phyloP scores from a whole-genome alignment of 345 rosid species.

The Euclidium syriacum region DNA sequence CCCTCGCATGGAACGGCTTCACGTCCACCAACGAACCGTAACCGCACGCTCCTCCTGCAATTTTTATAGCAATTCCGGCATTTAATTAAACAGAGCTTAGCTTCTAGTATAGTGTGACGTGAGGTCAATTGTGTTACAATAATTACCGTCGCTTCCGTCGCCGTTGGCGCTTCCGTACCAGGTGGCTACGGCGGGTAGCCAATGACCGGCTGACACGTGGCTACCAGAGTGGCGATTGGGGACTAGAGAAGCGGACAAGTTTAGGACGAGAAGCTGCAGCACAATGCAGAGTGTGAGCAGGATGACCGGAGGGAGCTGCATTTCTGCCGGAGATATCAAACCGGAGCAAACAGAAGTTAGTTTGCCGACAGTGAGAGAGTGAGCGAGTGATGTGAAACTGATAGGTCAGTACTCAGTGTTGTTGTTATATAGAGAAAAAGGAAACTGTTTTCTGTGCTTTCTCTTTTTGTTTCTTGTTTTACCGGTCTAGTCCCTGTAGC shows the following conservation, averaged over 20 bases:
- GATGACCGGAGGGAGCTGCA: constrained; percentile 23
- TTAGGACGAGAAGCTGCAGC: constrained; percentile 10
- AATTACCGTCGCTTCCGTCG: constrained; percentile 88
- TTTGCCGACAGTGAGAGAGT: constrained; percentile 30
- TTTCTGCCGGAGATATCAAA: constrained; percentile 25
- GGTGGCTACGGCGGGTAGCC: constrained; percentile 93
- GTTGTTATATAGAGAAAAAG: constrained; percentile 19
- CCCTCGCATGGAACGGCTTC: constrained; percentile 83
- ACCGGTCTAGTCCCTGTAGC: constrained; percentile 11
- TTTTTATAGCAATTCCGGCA: background rate
- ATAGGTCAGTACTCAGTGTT: constrained; percentile 21
- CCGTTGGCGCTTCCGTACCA: constrained; percentile 97
- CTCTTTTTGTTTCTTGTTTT: constrained; percentile 8
- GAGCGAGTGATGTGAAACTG: constrained; percentile 15
- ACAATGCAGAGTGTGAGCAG: constrained; percentile 11
- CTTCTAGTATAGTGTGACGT: background rate
- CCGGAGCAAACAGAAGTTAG: background rate
- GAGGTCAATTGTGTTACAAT: background rate
- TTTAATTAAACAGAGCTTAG: background rate
- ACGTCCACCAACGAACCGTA: constrained; percentile 87
- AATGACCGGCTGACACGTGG: constrained; percentile 38
- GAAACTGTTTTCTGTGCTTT: constrained; percentile 26
- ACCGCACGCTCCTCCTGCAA: constrained; percentile 94
- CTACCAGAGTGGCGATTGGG: constrained; percentile 11
- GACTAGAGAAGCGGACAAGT: background rate